Percentiles rank a stretch among this genome's conserved stretches.
Conservation (phyloP, 306 rosid genomes). For the Ormosia semicastrata region DNA sequence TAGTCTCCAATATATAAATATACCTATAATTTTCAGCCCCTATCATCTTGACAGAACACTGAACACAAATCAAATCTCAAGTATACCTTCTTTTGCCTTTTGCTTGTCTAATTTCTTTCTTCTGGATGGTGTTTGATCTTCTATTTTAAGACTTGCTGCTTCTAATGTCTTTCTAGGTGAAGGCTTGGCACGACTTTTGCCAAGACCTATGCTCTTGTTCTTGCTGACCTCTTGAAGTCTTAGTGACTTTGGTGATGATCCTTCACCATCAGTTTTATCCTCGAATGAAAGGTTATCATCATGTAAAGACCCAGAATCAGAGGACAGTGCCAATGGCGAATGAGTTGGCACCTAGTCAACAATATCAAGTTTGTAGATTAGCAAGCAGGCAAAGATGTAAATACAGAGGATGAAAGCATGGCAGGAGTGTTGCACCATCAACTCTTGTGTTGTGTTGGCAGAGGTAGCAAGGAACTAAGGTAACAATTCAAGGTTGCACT, state of each 20-base stretch:
- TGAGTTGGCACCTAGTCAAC: conserved; percentile 56
- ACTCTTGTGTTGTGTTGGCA: background rate
- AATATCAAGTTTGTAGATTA: background rate
- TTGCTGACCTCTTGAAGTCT: conserved; percentile 21
- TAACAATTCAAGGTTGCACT: background rate
- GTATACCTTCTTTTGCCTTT: conserved; percentile 48
- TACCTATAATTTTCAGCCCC: too few relatives aligned
- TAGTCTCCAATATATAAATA: too few relatives aligned
- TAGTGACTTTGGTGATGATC: conserved; percentile 38
- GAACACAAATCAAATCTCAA: conserved; percentile 13
- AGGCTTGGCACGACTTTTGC: conserved; percentile 28
- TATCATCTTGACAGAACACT: background rate
- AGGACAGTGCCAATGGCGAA: conserved; percentile 52
- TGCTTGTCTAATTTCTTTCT: conserved; percentile 40
- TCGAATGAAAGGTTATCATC: conserved; percentile 35
- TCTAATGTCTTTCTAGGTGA: conserved; percentile 32
- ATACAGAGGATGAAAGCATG: background rate
- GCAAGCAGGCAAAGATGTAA: background rate
- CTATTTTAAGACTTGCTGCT: conserved; percentile 27
- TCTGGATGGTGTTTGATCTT: conserved; percentile 25
- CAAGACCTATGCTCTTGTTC: conserved; percentile 19
- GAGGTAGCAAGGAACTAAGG: background rate
- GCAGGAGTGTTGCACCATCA: background rate
- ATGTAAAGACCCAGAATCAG: conserved; percentile 54
- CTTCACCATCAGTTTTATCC: conserved; percentile 37